Evolutionary conservation across 2,329 filamentous ascomycete genomes (phyloP).

Genomic region (Teratosphaeria epicoccoides): DNA sequence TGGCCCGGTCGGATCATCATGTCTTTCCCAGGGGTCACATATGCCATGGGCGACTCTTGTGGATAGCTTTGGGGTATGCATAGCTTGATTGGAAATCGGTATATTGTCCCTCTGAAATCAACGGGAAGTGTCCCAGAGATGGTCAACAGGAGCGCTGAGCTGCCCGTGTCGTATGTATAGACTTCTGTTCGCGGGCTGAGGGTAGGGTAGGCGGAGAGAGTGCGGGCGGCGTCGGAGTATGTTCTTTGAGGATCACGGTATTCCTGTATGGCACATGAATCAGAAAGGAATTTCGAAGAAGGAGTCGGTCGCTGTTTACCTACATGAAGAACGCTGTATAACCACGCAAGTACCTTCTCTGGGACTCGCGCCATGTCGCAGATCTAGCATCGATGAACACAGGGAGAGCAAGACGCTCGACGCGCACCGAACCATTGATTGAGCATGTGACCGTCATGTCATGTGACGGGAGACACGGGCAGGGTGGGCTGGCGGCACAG

Average conservation of each 20-base stretch:
- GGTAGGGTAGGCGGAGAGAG: conserved; percentile 67
- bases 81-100: conserved; percentile 82
- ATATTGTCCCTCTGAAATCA: conserved; percentile 74
- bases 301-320: neutral
- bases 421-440: neutral
- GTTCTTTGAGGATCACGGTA: conserved; percentile 88
- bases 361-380: conserved; percentile 48
- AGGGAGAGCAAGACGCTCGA: neutral
- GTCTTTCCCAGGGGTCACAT: conserved; percentile 75
- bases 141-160: conserved; percentile 74
- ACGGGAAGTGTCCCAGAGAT: conserved; percentile 86
- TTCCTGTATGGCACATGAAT: conserved; percentile 53
- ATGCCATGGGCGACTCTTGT: conserved; percentile 70
- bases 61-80: conserved; percentile 93
- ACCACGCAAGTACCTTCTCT: conserved; percentile 87
- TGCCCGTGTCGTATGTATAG: conserved; percentile 85
- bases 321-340: conserved; percentile 66
- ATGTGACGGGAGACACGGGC: too few relatives aligned
- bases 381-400: neutral
- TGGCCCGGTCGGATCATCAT: conserved; percentile 90
- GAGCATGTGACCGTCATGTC: neutral
- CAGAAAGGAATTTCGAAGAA: neutral
- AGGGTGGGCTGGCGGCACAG: too few relatives aligned
- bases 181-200: conserved; percentile 84
- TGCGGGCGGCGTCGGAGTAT: conserved; percentile 81